These are phyloP conservation scores for Bipolaris victoriae DNA, from an alignment of 2,329 filamentous ascomycete genomes.

Conservation along the genomic window DNA sequence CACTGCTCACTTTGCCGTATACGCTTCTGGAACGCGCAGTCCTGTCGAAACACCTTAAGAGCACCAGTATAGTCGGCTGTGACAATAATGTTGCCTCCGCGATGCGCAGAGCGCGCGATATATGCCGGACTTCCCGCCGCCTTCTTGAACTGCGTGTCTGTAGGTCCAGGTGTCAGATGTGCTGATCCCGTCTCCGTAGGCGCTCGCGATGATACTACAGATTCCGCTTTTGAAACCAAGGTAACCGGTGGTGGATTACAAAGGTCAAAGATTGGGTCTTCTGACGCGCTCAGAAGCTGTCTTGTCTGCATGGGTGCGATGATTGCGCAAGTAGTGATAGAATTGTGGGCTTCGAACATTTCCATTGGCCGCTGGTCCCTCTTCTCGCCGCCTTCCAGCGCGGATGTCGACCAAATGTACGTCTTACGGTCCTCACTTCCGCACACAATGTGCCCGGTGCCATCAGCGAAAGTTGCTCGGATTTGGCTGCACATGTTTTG, in stretches of 20 bases:
- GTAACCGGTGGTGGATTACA: conserved; percentile 94
- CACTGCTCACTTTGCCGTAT: conserved; percentile 66
- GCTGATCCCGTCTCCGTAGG: conserved; percentile 52
- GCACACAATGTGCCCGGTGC: conserved; percentile 84
- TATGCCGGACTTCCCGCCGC: conserved; percentile 76
- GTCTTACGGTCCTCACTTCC: conserved; percentile 90
- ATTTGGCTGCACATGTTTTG: conserved; percentile 92
- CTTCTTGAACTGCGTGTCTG: conserved; percentile 44
- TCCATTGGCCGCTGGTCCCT: conserved; percentile 84
- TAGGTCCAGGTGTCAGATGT: conserved; percentile 41
- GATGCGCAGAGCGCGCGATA: conserved; percentile 74
- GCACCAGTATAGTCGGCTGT: conserved; percentile 86
- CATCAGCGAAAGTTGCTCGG: conserved; percentile 84
- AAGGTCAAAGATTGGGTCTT: conserved; percentile 92
- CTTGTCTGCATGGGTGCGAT: conserved; percentile 82
- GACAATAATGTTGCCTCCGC: conserved; percentile 86
- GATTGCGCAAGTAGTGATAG: conserved; percentile 86
- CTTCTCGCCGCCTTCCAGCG: conserved; percentile 64
- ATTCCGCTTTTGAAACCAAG: conserved; percentile 75
- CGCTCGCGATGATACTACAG: conserved; percentile 57
- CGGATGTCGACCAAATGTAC: conserved; percentile 83
- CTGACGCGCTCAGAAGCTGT: conserved; percentile 77
- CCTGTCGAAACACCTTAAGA: conserved; percentile 95
- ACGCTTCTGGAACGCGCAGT: conserved; percentile 84
- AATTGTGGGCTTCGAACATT: conserved; percentile 86